Conservation (phyloP, 352 stramenopile species). For the Hyphochytrium catenoides region DNA sequence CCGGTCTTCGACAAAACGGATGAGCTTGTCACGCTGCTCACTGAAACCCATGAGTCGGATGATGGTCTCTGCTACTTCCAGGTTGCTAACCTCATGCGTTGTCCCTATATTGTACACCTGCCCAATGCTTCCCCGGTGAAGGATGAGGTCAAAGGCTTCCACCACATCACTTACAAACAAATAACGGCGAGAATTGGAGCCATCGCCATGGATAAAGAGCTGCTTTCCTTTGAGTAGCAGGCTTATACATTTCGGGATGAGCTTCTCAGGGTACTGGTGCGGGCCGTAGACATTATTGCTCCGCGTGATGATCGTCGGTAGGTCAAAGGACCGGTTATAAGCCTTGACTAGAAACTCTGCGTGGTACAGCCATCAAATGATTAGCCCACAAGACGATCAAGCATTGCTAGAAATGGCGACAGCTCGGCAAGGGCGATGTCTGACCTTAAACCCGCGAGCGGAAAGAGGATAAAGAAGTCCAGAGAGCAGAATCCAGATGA, state of each 20-base stretch:
- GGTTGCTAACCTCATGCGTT: conserved; percentile 40
- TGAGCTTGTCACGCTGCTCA: conserved; percentile 25
- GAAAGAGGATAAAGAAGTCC: too few relatives aligned
- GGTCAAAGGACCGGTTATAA: conserved; percentile 72
- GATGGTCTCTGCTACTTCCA: conserved; percentile 11
- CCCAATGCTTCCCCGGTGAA: conserved; percentile 71
- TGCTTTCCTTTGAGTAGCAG: conserved; percentile 64
- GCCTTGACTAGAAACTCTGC: conserved; percentile 94
- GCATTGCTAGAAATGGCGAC: too few relatives aligned
- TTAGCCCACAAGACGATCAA: too few relatives aligned
- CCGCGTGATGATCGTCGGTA: conserved; percentile 89
- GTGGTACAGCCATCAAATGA: too few relatives aligned
- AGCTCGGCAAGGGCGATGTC: too few relatives aligned
- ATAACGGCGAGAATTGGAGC: conserved; percentile 86
- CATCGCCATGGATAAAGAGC: conserved; percentile 69
- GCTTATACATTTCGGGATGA: conserved; percentile 97
- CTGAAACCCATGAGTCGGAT: conserved; percentile 21
- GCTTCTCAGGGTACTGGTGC: conserved; percentile 96
- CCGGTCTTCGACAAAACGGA: conserved; percentile 59
- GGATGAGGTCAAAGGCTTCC: conserved; percentile 81
- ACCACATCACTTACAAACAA: conserved; percentile 92
- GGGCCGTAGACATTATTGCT: conserved; percentile 98
- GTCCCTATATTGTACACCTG: conserved; percentile 94
- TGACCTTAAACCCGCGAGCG: too few relatives aligned
- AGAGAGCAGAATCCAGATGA: too few relatives aligned